phyloP scores from a whole-genome alignment of 2,329 filamentous ascomycete genomes.

The Venturia effusa region DNA sequence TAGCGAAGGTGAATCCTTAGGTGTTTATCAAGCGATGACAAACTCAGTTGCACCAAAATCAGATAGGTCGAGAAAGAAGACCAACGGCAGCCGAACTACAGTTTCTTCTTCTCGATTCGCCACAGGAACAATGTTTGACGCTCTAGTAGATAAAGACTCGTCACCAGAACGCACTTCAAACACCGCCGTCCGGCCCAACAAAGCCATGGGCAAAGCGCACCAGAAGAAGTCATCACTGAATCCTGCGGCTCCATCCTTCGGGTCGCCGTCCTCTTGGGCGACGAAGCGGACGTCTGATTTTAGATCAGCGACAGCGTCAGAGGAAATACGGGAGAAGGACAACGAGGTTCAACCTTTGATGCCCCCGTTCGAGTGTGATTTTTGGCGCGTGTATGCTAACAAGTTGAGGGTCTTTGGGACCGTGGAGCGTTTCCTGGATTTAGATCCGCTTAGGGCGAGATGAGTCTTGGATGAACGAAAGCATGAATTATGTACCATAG shows the following conservation, averaged over 20 bases:
- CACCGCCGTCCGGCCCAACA: neutral
- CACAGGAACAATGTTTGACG: slow-evolving; percentile 8
- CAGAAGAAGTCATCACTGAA: neutral
- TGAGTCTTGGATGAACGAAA: neutral
- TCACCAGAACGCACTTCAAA: neutral
- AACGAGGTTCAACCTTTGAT: slow-evolving; percentile 26
- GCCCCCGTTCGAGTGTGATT: slow-evolving; percentile 39
- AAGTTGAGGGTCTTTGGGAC: slow-evolving; percentile 51
- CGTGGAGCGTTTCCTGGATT: slow-evolving; percentile 28
- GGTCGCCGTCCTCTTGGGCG: neutral
- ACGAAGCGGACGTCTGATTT: neutral
- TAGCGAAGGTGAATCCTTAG: no score
- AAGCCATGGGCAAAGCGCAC: neutral
- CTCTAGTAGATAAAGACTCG: slow-evolving; percentile 18
- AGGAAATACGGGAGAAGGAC: neutral
- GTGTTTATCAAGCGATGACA: neutral
- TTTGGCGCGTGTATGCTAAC: slow-evolving; percentile 50
- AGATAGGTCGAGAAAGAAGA: neutral
- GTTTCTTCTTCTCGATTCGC: slow-evolving; percentile 5
- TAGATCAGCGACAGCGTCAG: neutral
- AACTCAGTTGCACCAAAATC: neutral
- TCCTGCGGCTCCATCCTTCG: neutral
- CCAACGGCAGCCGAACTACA: neutral
- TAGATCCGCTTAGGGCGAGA: slow-evolving; percentile 1
- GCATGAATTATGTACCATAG: neutral